Conservation (phyloP, 306 rosid genomes). For the Pachyrhizus erosus region DNA sequence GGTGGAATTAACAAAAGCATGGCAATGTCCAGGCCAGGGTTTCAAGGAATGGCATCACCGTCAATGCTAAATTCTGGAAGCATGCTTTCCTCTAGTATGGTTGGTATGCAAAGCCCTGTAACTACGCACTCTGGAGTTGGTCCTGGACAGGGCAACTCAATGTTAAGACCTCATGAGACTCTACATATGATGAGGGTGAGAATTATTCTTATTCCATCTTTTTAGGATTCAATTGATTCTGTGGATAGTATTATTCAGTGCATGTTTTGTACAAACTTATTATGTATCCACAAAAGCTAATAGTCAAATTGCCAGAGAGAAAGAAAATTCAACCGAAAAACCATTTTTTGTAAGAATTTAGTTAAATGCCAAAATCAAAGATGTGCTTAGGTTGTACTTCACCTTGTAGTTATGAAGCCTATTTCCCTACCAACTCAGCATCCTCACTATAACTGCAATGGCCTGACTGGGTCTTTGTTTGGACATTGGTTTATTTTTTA, state of each 20-base stretch:
- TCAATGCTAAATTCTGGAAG: constrained; percentile 71
- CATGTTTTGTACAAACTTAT: background rate
- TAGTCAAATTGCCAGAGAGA: background rate
- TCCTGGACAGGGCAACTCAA: constrained; percentile 72
- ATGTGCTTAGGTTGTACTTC: background rate
- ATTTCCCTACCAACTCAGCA: background rate
- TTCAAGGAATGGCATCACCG: constrained; percentile 70
- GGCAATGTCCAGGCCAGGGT: constrained; percentile 75
- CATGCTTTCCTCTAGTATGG: constrained; percentile 67
- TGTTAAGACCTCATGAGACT: constrained; percentile 71
- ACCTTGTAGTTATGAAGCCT: background rate
- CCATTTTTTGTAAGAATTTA: background rate
- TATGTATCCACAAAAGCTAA: background rate
- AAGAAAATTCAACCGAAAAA: background rate
- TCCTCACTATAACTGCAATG: background rate
- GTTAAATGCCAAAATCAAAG: background rate
- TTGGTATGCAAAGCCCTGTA: constrained; percentile 65
- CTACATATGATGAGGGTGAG: constrained; percentile 80
- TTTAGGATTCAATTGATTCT: background rate
- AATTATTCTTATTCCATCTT: constrained; percentile 17
- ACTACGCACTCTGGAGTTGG: constrained; percentile 68
- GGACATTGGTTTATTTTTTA: constrained; percentile 31
- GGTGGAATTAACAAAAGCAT: constrained; percentile 67
- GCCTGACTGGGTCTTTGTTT: background rate
- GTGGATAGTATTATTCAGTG: constrained; percentile 13